Base-by-base conservation (phyloP, 768 basidiomycete species). In the Psilocybe sp. region DNA sequence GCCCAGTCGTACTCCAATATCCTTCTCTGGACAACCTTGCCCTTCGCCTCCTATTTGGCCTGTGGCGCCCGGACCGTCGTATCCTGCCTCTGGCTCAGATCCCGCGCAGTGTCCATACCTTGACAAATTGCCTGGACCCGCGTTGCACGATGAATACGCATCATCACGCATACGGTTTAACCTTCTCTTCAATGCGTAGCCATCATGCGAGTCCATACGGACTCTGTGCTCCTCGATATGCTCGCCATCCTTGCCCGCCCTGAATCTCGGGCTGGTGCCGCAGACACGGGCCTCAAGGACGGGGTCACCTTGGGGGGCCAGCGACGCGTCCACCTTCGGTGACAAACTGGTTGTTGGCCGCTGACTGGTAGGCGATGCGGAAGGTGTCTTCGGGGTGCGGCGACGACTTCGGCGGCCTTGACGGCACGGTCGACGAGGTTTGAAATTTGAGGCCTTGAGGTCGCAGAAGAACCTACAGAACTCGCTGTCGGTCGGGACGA, bases 401-500 rank as follows among this genome's bases (percentile, higher is more conserved):
- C 82, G 32, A 93, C 71, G 44, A 65, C 66, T 31, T 81, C 78
- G 7, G 90, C 89, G 12, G 80, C 85, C 61, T 91, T 88, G 57
- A 75, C 65, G 0, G 89, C 85, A n/a, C 79, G 79, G 35, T 80
- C 85, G 4, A 90, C 82, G 53, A 96, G 82, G 74, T 64, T 96
- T 92, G 37, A 92, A 85, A 0, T 89, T 89, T 42, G 92, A 82
- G 50, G 85, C 64, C 8, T 81, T 78, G 55, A 89, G 84, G 67
- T 93, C 91, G 2, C 82, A 78, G 46, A 95, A 68, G 23, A 97
- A 83, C 65, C 96, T 96, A 60, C 93, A 86, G 23, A 89, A 86
- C 70, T 96, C 90, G 0, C 89, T 87, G 72, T 99, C 98, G 63
- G 95, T 96, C 53, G 93, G 75, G 60, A 98, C 75, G 60, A 98